Percentiles rank a stretch among this genome's conserved stretches.
Evolutionary conservation across 2,329 filamentous ascomycete genomes (phyloP).

Genomic region (Blastomyces parvus): DNA sequence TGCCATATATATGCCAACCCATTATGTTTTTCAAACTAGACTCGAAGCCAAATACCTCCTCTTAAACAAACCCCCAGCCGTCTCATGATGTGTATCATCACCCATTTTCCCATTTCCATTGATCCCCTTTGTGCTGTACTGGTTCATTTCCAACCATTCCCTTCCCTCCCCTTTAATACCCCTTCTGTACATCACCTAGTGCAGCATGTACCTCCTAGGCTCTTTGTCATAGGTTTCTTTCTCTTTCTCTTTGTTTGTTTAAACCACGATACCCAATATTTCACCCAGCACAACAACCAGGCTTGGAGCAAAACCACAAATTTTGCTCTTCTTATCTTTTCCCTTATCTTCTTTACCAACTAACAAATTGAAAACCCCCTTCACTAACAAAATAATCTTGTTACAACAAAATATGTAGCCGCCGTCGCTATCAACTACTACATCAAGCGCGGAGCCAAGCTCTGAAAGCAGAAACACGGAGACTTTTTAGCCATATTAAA

Average conservation of each 20-base stretch:
- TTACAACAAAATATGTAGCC: slow-evolving; percentile 8
- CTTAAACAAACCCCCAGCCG: slow-evolving; percentile 5
- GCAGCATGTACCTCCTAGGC: no score
- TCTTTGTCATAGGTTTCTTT: no score
- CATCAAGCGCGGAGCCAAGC: slow-evolving; percentile 28
- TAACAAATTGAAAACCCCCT: background rate
- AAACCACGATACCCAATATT: no score
- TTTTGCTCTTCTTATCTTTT: no score
- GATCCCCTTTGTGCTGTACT: background rate
- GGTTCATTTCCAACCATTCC: background rate
- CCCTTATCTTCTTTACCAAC: background rate
- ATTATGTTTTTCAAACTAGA: background rate
- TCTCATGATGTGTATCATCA: background rate
- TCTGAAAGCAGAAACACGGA: slow-evolving; percentile 16
- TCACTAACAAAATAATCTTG: background rate
- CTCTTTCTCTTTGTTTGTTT: no score
- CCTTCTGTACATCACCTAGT: no score
- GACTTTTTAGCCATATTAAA: no score
- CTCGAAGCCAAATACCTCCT: background rate
- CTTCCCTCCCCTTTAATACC: background rate
- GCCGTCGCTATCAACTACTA: slow-evolving; percentile 22
- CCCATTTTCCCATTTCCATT: background rate
- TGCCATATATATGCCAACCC: background rate
- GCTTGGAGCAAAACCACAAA: background rate
- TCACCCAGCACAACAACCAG: background rate